A percentile compares a stretch with the other conserved stretches of the same genome.
phyloP scores from a whole-genome alignment of 2,329 filamentous ascomycete species.

The Cercospora janseana region DNA sequence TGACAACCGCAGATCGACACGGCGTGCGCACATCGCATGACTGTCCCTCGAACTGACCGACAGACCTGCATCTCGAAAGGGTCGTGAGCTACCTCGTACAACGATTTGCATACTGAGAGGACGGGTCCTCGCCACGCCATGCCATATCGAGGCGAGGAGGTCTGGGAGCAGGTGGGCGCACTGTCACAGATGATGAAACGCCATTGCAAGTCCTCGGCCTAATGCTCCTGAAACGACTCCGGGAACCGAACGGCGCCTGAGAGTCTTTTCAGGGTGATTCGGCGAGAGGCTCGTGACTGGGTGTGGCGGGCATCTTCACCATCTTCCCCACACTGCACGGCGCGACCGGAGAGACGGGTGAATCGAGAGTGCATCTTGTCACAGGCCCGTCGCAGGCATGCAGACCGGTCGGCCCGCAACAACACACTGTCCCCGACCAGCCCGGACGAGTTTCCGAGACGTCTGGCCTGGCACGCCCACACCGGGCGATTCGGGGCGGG shows the following conservation, averaged over 20 bases:
- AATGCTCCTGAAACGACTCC: constrained; percentile 8
- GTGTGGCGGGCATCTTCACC: constrained; percentile 3
- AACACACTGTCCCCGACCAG: neutral
- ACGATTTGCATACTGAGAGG: too few species aligned
- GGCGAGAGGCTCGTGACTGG: neutral
- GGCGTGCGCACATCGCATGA: too few species aligned
- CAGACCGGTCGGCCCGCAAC: too few species aligned
- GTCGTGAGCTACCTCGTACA: too few species aligned
- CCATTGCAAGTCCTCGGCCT: neutral
- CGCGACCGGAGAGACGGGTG: too few species aligned
- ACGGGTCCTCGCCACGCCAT: neutral
- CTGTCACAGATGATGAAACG: constrained; percentile 5
- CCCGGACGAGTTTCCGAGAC: neutral
- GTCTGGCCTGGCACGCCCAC: neutral
- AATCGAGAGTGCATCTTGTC: too few species aligned
- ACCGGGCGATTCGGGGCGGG: constrained; percentile 7
- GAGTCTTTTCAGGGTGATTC: neutral
- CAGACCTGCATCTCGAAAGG: too few species aligned
- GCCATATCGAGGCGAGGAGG: neutral
- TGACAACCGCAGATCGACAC: too few species aligned
- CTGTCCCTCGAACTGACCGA: too few species aligned
- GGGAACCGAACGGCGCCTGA: constrained; percentile 4
- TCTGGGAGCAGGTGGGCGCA: neutral
- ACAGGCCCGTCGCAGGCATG: too few species aligned
- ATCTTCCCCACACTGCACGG: too few species aligned